phyloP scores from a whole-genome alignment of 1,139 yeast species.

The Yamadazyma diospyri region DNA sequence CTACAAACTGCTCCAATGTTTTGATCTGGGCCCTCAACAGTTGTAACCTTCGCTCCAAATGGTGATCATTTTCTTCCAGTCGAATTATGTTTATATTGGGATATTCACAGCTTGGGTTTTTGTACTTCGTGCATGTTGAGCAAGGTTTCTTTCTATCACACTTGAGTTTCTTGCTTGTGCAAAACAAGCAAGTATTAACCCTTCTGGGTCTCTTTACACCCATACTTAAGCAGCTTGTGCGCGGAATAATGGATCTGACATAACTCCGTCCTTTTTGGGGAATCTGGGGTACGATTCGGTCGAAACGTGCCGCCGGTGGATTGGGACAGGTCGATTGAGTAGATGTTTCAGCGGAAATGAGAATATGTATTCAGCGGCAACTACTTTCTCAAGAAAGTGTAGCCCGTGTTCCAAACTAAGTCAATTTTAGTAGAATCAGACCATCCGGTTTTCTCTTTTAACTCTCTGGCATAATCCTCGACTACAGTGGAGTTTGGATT shows the following conservation, averaged over 20 bases:
- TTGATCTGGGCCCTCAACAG: neutral
- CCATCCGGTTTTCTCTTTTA: slow-evolving; percentile 19
- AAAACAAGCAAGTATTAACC: slow-evolving; percentile 12
- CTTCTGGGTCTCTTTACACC: slow-evolving; percentile 1
- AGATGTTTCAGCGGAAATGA: no score
- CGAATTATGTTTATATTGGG: slow-evolving; percentile 5
- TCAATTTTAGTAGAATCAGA: slow-evolving; percentile 24
- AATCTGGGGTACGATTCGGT: no score
- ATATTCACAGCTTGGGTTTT: slow-evolving; percentile 9
- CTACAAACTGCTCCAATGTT: slow-evolving; percentile 1
- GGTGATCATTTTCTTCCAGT: slow-evolving; percentile 1
- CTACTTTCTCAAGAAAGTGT: slow-evolving; percentile 30
- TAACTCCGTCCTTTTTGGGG: no score
- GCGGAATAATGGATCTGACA: no score
- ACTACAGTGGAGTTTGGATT: slow-evolving; percentile 24
- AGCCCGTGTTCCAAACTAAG: slow-evolving; percentile 40
- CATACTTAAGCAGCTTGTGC: no score
- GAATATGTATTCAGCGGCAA: no score
- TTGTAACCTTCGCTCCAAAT: neutral
- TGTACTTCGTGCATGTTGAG: slow-evolving; percentile 12
- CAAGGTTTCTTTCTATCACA: slow-evolving; percentile 14
- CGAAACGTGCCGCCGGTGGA: no score
- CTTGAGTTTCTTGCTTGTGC: slow-evolving; percentile 13
- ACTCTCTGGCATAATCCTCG: slow-evolving; percentile 21
- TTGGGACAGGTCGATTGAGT: no score